Base-by-base conservation (phyloP, 2,329 filamentous ascomycete genomes). In the Botrytis aclada region DNA sequence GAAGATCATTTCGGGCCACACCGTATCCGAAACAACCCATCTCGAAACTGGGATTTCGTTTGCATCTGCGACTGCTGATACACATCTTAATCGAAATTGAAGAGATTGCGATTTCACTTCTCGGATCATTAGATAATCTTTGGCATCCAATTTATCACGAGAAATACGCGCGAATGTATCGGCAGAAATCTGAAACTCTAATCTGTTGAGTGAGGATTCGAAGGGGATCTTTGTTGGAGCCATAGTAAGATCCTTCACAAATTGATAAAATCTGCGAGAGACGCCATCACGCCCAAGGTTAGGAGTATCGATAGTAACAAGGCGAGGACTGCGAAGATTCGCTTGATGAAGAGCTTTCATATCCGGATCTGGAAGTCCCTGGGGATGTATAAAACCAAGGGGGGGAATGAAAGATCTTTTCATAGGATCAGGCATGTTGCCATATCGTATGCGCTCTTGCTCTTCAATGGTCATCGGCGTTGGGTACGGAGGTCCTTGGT, bases 1-100 rank as follows among this genome's bases (percentile, higher is more conserved):
- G 74, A 90, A 93, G 0, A 94, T 84, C 69, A 88, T 87, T 51
- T 87, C 84, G 0, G 94, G 93, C 94, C 94, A 98, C 34, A 81
- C 79, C 9, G 88, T 91, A 47, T 91, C 87, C n/a, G 84, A 81
- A 1, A 85, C 84, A 9, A 87, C 84, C 93, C 94, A 97, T 1
- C 84, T 81, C 12, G 80, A 72, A 8, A 77, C 74, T 7, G 79
- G 75, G 73, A 84, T 81, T 73, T 84, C 83, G 14, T 64, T 77
- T 41, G 75, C 71, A 45, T 75, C 69, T 43, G 71, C 67, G 20
- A 77, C 78, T n/a, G 77, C 72, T 66, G 80, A 77, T 77, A 91
- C 88, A 78, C 92, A 92, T 16, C 93, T 90, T 34, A 97, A 78
- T 25, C 94, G 91, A 78, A 91, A 90, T 51, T 89, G 86, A 8